phyloP scores from a whole-genome alignment of 2,329 filamentous ascomycete species.

The Aspergillus spinulosporus region DNA sequence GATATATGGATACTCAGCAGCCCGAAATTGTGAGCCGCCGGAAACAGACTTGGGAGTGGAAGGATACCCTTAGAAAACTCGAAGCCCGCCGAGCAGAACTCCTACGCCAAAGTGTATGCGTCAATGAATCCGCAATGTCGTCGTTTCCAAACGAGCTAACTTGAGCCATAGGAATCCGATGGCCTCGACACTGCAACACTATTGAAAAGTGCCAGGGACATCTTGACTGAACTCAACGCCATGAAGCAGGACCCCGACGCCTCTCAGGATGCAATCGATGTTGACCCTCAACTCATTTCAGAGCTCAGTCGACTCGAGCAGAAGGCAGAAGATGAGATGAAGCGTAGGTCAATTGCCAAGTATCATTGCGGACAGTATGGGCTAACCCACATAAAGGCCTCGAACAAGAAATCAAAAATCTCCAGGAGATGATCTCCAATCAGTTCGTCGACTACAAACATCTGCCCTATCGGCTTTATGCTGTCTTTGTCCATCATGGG shows the following conservation, averaged over 20 bases:
- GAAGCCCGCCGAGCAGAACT: constrained; percentile 50
- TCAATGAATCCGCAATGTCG: not conserved
- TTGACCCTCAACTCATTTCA: constrained; percentile 44
- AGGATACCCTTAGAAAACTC: constrained; percentile 61
- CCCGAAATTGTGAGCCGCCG: constrained; percentile 65
- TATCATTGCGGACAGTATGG: not conserved
- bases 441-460: constrained; percentile 65
- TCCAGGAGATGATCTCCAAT: constrained; percentile 52
- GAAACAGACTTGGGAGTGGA: constrained; percentile 72
- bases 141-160: constrained; percentile 7
- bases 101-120: constrained; percentile 35
- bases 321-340: constrained; percentile 50
- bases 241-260: constrained; percentile 36
- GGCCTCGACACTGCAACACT: constrained; percentile 33
- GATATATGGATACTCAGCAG: constrained; percentile 70
- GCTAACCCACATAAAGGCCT: constrained; percentile 28
- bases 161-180: constrained; percentile 22
- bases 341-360: constrained; percentile 32
- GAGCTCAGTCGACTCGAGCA: constrained; percentile 49
- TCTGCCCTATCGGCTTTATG: constrained; percentile 78
- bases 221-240: constrained; percentile 45
- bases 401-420: constrained; percentile 50
- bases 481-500: constrained; percentile 85
- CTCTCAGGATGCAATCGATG: constrained; percentile 43
- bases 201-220: constrained; percentile 41